Conservation (phyloP, 2,329 filamentous ascomycete genomes). For the Iodosphaeria phyllophila region DNA sequence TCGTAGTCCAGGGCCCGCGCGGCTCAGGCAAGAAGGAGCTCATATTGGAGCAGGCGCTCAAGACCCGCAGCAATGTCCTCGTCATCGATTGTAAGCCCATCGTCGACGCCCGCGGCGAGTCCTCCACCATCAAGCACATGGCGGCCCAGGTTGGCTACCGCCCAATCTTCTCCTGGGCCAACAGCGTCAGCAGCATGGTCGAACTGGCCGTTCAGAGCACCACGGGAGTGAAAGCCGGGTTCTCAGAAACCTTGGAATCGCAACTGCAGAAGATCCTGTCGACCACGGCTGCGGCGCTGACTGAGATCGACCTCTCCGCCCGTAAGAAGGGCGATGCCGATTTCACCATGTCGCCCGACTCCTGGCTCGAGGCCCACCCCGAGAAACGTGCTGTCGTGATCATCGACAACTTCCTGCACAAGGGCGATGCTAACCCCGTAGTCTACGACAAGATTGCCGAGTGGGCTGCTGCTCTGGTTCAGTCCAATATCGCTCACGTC, state of each 20-base stretch:
- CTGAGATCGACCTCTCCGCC: conserved; percentile 51
- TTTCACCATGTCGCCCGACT: conserved; percentile 55
- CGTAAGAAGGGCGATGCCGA: conserved; percentile 60
- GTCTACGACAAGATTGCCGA: conserved; percentile 69
- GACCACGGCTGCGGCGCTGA: conserved; percentile 63
- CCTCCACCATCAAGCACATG: conserved; percentile 63
- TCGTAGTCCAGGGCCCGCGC: conserved; percentile 79
- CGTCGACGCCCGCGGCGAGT: conserved; percentile 77
- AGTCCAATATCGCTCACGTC: conserved; percentile 79
- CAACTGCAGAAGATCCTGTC: conserved; percentile 81
- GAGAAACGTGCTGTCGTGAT: conserved; percentile 69
- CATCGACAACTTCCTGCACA: conserved; percentile 82
- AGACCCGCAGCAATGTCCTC: conserved; percentile 57
- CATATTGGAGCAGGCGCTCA: conserved; percentile 67
- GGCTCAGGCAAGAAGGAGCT: conserved; percentile 84
- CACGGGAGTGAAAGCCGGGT: conserved; percentile 83
- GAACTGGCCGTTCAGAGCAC: conserved; percentile 88
- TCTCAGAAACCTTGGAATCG: conserved; percentile 79
- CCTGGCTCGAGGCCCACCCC: conserved; percentile 77
- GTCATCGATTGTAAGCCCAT: conserved; percentile 87
- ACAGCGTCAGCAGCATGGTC: conserved; percentile 79
- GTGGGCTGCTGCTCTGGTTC: conserved; percentile 75
- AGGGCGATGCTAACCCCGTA: conserved; percentile 44
- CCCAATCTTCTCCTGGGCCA: conserved; percentile 92
- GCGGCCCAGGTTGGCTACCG: conserved; percentile 75